Percentiles rank a stretch among this genome's conserved stretches.
Evolutionary conservation across 768 basidiomycete species (phyloP).

Genomic region (Termitomyces sp.): DNA sequence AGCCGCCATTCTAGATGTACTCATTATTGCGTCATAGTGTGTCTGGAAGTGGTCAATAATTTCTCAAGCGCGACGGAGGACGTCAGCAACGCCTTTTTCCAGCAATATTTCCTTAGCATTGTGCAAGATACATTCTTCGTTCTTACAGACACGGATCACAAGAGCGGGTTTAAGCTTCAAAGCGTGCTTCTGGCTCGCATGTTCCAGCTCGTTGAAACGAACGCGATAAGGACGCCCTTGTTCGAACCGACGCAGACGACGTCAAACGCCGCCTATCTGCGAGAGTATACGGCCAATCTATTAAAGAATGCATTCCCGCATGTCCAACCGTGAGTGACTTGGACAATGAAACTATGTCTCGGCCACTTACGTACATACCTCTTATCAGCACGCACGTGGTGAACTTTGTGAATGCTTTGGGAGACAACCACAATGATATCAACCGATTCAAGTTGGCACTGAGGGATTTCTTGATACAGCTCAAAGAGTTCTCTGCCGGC

Average conservation of each 20-base stretch:
- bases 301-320: conserved; percentile 90
- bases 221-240: conserved; percentile 74
- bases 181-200: conserved; percentile 87
- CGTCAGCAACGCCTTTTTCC: conserved; percentile 91
- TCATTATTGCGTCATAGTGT: conserved; percentile 46
- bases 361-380: conserved; percentile 1
- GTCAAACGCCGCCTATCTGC: conserved; percentile 75
- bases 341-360: conserved; percentile 2
- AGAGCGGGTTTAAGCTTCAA: conserved; percentile 97
- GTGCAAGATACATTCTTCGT: conserved; percentile 97
- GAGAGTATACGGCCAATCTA: conserved; percentile 82
- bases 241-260: conserved; percentile 75
- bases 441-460: conserved; percentile 91
- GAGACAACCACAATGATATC: conserved; percentile 72
- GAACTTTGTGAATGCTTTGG: conserved; percentile 60
- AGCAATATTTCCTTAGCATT: conserved; percentile 90
- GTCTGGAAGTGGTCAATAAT: conserved; percentile 92
- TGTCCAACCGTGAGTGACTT: conserved; percentile 64
- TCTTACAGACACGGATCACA: conserved; percentile 96
- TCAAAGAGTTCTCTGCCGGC: conserved; percentile 90
- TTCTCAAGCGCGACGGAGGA: conserved; percentile 73
- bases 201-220: conserved; percentile 87
- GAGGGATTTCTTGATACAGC: conserved; percentile 95
- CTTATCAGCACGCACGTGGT: conserved; percentile 59
- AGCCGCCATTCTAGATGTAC: conserved; percentile 1